phyloP scores from a whole-genome alignment of 345 rosid genomes.

The Hypericum perforatum region DNA sequence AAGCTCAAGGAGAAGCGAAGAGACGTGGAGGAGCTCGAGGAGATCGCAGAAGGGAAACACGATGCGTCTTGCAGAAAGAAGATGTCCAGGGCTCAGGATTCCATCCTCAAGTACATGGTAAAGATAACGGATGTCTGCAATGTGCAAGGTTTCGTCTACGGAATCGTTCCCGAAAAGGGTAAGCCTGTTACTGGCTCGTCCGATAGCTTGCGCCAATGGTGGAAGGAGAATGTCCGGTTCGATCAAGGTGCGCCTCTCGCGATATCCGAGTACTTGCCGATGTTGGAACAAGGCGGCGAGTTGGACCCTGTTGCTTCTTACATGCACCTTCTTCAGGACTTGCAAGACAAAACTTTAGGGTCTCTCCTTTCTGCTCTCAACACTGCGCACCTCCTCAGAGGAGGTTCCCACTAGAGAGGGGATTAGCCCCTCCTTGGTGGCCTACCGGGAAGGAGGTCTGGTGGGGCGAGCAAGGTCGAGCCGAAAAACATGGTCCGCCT shows the following conservation, averaged over 20 bases:
- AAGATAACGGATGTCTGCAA: conserved; percentile 73
- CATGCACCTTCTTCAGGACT: conserved; percentile 41
- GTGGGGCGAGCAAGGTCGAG: conserved; percentile 56
- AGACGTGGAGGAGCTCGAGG: conserved; percentile 2
- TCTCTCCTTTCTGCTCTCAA: conserved; percentile 61
- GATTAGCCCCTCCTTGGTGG: conserved; percentile 75
- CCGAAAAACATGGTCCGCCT: conserved; percentile 42
- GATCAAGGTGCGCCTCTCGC: conserved; percentile 39
- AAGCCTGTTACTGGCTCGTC: conserved; percentile 68
- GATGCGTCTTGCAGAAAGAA: conserved; percentile 41
- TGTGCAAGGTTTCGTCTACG: conserved; percentile 55
- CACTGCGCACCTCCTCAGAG: conserved; percentile 58
- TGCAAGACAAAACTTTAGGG: conserved; percentile 59
- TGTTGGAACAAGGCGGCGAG: conserved; percentile 4
- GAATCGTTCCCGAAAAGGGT: conserved; percentile 61
- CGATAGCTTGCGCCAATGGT: conserved; percentile 53
- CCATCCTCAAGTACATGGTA: conserved; percentile 57
- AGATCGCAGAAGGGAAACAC: conserved; percentile 8
- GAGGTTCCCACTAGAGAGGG: conserved; percentile 46
- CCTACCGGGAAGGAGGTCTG: conserved; percentile 43
- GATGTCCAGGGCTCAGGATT: conserved; percentile 55
- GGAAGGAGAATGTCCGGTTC: conserved; percentile 56
- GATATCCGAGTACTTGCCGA: conserved; percentile 25
- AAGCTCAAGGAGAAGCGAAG: conserved; percentile 30
- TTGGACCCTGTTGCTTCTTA: conserved; percentile 21